Conservation (phyloP, 179 eudicot genomes). For the Pouteria campechiana region DNA sequence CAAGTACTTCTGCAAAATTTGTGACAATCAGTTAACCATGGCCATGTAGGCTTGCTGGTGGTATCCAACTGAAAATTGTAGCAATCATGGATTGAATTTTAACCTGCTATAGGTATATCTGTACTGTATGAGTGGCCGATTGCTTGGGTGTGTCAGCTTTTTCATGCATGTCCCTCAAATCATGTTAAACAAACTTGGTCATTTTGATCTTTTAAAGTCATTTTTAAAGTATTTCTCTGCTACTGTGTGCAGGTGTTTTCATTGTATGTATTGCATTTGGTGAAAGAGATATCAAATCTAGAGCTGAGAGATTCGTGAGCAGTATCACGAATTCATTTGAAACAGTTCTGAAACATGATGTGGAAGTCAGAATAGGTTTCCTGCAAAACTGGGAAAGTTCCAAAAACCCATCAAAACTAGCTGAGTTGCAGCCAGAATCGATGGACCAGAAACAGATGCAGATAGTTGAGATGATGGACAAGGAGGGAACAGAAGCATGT, state of each 20-base stretch:
- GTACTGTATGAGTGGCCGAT: too few relatives aligned
- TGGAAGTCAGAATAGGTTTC: slow-evolving; percentile 63
- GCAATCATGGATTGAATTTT: too few relatives aligned
- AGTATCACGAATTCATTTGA: slow-evolving; percentile 89
- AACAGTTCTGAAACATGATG: slow-evolving; percentile 50
- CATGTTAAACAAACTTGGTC: too few relatives aligned
- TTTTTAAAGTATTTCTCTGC: too few relatives aligned
- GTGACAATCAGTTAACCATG: too few relatives aligned
- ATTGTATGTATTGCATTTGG: slow-evolving; percentile 70
- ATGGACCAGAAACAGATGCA: slow-evolving; percentile 12
- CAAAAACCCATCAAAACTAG: slow-evolving; percentile 7
- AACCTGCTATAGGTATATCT: too few relatives aligned
- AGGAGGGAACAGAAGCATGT: slow-evolving; percentile 15
- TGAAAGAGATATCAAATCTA: slow-evolving; percentile 54
- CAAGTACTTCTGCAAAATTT: too few relatives aligned
- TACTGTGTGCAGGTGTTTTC: slow-evolving; percentile 45
- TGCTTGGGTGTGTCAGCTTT: too few relatives aligned
- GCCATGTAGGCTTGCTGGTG: too few relatives aligned
- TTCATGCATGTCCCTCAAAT: too few relatives aligned
- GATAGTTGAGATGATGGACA: slow-evolving; percentile 9
- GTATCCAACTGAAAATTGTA: too few relatives aligned
- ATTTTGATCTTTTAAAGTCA: too few relatives aligned
- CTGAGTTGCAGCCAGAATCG: slow-evolving; percentile 13
- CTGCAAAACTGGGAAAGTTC: slow-evolving; percentile 32
- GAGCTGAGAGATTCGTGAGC: slow-evolving; percentile 87